A percentile compares a stretch with the other conserved stretches of the same genome.
Evolutionary conservation across 495 filamentous ascomycete species (phyloP).

Genomic region (Opeltia flavorubescens): DNA sequence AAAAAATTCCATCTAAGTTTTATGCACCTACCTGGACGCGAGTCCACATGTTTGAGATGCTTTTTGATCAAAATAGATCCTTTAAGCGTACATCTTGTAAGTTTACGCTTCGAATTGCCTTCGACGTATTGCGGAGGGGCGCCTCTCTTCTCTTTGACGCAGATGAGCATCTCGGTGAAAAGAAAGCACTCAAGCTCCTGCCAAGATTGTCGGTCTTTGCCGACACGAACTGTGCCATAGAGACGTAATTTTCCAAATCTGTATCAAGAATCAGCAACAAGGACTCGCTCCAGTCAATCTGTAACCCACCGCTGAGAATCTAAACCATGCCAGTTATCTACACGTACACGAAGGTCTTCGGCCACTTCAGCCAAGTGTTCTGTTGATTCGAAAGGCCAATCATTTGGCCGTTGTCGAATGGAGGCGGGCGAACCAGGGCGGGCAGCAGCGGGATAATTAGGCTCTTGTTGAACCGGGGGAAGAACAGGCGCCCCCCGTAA

Average conservation of each 20-base stretch:
- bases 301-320: constrained; percentile 67
- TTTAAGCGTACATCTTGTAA: constrained; percentile 75
- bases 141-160: constrained; percentile 90
- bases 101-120: constrained; percentile 41
- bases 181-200: constrained; percentile 97
- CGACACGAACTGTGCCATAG: constrained; percentile 82
- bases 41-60: constrained; percentile 85
- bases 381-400: constrained; percentile 31
- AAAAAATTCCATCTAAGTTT: constrained; percentile 9
- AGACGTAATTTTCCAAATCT: constrained; percentile 90
- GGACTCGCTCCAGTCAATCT: neutral
- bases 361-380: constrained; percentile 75
- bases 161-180: constrained; percentile 98
- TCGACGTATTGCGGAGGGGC: constrained; percentile 41
- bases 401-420: constrained; percentile 9
- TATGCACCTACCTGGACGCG: constrained; percentile 30
- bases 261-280: constrained; percentile 6
- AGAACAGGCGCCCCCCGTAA: constrained; percentile 48
- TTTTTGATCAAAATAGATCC: constrained; percentile 98
- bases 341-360: constrained; percentile 67
- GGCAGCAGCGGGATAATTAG: constrained; percentile 20
- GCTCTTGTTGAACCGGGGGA: constrained; percentile 27
- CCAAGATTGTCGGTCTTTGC: constrained; percentile 95
- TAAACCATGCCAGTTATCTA: constrained; percentile 98
- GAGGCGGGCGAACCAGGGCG: constrained; percentile 15